A percentile compares a stretch with the other conserved stretches of the same genome.
Evolutionary conservation across 2,329 filamentous ascomycete genomes (phyloP).

Genomic region (Drechslera avenae): DNA sequence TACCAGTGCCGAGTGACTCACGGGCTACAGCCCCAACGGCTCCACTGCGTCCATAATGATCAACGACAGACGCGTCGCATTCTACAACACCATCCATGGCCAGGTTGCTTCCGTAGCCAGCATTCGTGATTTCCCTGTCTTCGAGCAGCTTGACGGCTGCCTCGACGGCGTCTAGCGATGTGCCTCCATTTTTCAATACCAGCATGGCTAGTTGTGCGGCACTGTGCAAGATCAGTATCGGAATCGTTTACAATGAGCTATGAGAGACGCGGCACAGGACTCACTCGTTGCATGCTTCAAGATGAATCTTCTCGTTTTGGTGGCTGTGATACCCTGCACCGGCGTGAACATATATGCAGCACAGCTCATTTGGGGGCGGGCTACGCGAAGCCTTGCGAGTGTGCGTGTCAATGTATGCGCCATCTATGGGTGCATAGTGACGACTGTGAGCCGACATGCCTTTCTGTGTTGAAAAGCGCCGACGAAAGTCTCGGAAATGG

Average conservation of each 20-base stretch:
- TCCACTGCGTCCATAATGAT: slow-evolving; percentile 88
- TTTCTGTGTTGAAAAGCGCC: slow-evolving; percentile 29
- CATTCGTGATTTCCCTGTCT: slow-evolving; percentile 94
- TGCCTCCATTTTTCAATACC: slow-evolving; percentile 76
- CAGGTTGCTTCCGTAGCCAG: slow-evolving; percentile 93
- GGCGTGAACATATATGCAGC: slow-evolving; percentile 92
- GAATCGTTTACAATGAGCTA: neutral
- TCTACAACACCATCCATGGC: slow-evolving; percentile 90
- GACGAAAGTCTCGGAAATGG: slow-evolving; percentile 33
- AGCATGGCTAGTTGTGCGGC: slow-evolving; percentile 85
- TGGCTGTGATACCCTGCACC: slow-evolving; percentile 92
- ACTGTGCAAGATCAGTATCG: slow-evolving; percentile 52
- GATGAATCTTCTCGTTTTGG: slow-evolving; percentile 82
- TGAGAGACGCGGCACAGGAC: slow-evolving; percentile 43
- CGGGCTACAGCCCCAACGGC: slow-evolving; percentile 89
- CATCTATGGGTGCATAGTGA: slow-evolving; percentile 30
- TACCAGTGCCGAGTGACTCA: slow-evolving; percentile 56
- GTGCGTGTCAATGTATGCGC: slow-evolving; percentile 26
- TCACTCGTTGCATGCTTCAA: slow-evolving; percentile 87
- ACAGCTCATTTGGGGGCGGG: slow-evolving; percentile 55
- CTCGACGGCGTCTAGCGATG: slow-evolving; percentile 87
- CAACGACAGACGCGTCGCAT: slow-evolving; percentile 91
- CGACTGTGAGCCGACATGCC: slow-evolving; percentile 33
- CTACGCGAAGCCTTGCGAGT: slow-evolving; percentile 49
- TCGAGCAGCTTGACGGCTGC: slow-evolving; percentile 86